A percentile compares a stretch with the other conserved stretches of the same genome.
phyloP scores from a whole-genome alignment of 2,329 filamentous ascomycete species.

The Ceratocystis colombiana region DNA sequence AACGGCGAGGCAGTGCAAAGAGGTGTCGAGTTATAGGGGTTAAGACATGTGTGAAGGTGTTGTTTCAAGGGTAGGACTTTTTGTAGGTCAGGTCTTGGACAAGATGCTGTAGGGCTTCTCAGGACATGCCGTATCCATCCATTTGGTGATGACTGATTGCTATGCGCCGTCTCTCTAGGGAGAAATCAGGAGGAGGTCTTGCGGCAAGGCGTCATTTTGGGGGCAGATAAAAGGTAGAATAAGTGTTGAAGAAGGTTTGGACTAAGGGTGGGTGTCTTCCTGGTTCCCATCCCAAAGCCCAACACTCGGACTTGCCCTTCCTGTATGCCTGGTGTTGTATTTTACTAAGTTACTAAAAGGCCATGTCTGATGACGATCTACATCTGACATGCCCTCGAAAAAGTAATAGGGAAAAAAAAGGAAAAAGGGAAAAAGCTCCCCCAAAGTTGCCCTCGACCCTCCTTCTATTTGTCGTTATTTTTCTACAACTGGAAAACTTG shows the following conservation, averaged over 20 bases:
- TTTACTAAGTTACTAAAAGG: not conserved
- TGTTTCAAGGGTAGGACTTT: conserved; percentile 13
- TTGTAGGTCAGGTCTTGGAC: not conserved
- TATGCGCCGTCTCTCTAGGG: not conserved
- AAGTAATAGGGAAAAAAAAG: not conserved
- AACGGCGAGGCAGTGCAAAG: conserved; percentile 15
- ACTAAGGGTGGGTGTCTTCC: not conserved
- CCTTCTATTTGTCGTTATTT: not conserved
- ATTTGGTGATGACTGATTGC: too few relatives aligned
- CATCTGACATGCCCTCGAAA: not conserved
- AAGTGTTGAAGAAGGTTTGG: not conserved
- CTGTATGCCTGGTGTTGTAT: not conserved
- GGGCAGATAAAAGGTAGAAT: not conserved
- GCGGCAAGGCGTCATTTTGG: not conserved
- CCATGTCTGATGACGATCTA: conserved; percentile 7
- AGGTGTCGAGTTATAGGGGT: not conserved
- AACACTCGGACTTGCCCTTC: not conserved
- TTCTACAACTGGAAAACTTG: not conserved
- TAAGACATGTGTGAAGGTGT: not conserved
- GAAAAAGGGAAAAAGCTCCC: not conserved
- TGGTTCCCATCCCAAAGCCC: not conserved
- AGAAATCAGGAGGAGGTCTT: not conserved
- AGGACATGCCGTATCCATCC: not conserved
- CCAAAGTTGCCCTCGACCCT: too few relatives aligned
- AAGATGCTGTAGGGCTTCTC: conserved; percentile 1